Base-by-base conservation (phyloP, 2,329 filamentous ascomycete species). In the Grosmannia clavigera region DNA sequence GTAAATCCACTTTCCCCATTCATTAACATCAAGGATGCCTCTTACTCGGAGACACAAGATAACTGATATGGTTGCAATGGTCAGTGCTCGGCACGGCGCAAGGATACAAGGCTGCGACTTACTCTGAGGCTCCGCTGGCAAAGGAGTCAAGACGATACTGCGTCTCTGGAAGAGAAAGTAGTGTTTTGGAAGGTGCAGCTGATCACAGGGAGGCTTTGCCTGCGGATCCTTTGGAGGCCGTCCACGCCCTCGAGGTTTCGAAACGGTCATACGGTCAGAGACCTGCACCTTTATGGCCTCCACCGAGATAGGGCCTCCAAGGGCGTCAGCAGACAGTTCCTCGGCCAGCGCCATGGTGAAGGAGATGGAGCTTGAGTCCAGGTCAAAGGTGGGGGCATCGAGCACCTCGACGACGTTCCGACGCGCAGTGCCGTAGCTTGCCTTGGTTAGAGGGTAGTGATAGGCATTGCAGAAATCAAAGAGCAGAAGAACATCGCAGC, bases 1-100 rank as follows among this genome's bases (percentile, higher is more conserved):
- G 40, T 56, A 61, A 2, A 66, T 65, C 65, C 65, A 66, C 31
- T 63, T 59, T n/a, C 52, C 60, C 65, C 65, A 66, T 51, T 61
- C 50, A 9, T 55, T 59, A 22, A 66, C 35, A n/a, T 62, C 53
- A 4, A 52, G 12, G n/a, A 55, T 52, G 19, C 62, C 57, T 10
- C 48, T 55, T 3, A 65, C 57, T n/a, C 64, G 62, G 5, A 66
- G 55, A 38, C 64, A 66, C 11, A 66, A 52, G 6, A 65, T 55
- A 16, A 66, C 64, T 62, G 14, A 11, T 2, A n/a, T 3, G 14
- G 16, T 9, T 22, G 12, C 25, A 48, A 38, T 59, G 22, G 25
- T 38, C n/a, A 22, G 10, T 7, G 25, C 51, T 55, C 14, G 50
- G 38, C 16, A 40, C 9, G 25, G 14, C 9, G 5, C 35, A 48